Conservation (phyloP, 1,284 basidiomycete species). For the Cystobasidium sp. region DNA sequence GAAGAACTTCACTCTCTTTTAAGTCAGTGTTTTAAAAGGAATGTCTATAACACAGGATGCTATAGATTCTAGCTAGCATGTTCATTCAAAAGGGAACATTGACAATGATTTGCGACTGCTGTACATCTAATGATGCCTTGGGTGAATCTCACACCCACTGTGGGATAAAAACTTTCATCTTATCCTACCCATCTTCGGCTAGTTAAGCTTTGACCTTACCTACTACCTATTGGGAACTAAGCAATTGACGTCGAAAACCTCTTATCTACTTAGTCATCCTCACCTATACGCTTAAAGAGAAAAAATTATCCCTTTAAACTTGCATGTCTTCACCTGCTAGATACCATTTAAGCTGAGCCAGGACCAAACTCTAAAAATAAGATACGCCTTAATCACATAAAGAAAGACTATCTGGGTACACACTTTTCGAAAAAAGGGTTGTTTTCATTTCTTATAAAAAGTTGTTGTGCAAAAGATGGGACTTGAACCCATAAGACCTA, state of each 20-base stretch:
- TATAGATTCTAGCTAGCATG: slow-evolving; percentile 29
- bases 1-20: slow-evolving; percentile 15
- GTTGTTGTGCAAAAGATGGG: slow-evolving; percentile 30
- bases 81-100: slow-evolving; percentile 1
- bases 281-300: slow-evolving; percentile 11
- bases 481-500: slow-evolving; percentile 28
- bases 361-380: slow-evolving; percentile 27
- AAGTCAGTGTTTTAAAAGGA: background rate
- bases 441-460: slow-evolving; percentile 4
- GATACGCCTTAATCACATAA: too few relatives aligned
- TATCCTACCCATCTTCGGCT: slow-evolving; percentile 28
- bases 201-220: slow-evolving; percentile 24
- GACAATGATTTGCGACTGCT: slow-evolving; percentile 28
- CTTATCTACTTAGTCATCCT: slow-evolving; percentile 18
- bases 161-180: slow-evolving; percentile 31
- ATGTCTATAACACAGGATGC: slow-evolving; percentile 1
- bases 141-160: slow-evolving; percentile 28
- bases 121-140: slow-evolving; percentile 32
- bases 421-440: slow-evolving; percentile 15
- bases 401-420: too few relatives aligned
- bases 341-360: slow-evolving; percentile 33
- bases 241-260: background rate
- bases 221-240: slow-evolving; percentile 27
- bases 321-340: slow-evolving; percentile 28
- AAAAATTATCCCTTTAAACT: background rate